Evolutionary conservation across 2,329 filamentous ascomycete genomes (phyloP).

Genomic region (Clarireedia paspali): DNA sequence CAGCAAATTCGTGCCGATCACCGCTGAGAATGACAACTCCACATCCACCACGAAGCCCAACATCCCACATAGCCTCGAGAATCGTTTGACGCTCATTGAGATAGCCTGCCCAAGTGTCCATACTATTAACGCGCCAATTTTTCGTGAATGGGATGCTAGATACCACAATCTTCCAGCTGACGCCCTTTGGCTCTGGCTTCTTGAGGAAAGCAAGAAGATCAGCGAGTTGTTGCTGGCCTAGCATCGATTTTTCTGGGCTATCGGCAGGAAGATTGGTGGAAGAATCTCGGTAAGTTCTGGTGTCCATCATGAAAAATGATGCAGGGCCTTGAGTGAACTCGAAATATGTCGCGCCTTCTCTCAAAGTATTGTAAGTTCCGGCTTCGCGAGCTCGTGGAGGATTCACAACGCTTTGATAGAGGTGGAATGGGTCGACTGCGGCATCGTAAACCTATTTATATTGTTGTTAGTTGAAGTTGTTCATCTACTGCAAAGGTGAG

Average conservation of each 20-base stretch:
- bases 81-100: conserved; percentile 69
- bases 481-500: no score
- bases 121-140: conserved; percentile 80
- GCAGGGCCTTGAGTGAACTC: conserved; percentile 84
- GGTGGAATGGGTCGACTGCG: conserved; percentile 54
- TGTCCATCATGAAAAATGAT: conserved; percentile 92
- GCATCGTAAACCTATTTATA: conserved; percentile 29
- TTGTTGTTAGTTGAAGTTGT: no score
- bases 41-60: conserved; percentile 58
- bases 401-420: conserved; percentile 81
- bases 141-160: conserved; percentile 93
- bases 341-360: conserved; percentile 68
- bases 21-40: conserved; percentile 82
- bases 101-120: conserved; percentile 94
- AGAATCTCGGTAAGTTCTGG: conserved; percentile 72
- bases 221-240: conserved; percentile 69
- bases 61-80: conserved; percentile 88
- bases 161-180: conserved; percentile 90
- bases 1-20: conserved; percentile 94
- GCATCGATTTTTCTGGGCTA: conserved; percentile 71
- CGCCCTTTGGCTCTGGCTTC: conserved; percentile 63
- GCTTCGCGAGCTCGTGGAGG: conserved; percentile 59
- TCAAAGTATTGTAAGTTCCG: conserved; percentile 31
- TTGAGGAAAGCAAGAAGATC: conserved; percentile 74
- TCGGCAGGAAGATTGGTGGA: conserved; percentile 53